Base-by-base conservation (phyloP, 2,329 filamentous ascomycete species). In the Scedosporium dehoogii region DNA sequence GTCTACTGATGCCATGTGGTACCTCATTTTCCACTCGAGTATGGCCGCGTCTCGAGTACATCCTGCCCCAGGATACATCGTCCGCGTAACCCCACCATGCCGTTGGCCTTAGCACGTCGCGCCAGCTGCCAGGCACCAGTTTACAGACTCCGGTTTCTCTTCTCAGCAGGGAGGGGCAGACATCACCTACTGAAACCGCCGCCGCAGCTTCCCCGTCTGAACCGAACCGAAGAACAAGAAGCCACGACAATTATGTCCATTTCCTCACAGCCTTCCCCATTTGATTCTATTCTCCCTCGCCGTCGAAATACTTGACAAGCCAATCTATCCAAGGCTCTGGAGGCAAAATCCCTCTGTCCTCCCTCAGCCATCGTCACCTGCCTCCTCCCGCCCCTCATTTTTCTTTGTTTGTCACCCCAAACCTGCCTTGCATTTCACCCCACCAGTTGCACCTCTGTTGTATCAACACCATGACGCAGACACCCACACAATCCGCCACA, bases 401-500 rank as follows among this genome's bases (percentile, higher is more conserved):
- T 21, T 23, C 44, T 23, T 55, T 27, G 23, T 29, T 12, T 33
- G 25, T 53, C 44, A 41, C 12, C 29, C 21, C 44, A n/a, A 21
- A 10, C 44, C 33, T 38, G 33, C 33, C 9, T 48, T 23, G 46
- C 46, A 51, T 51, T 18, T 9, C 14, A 58, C n/a, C 33, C 23
- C 21, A 10, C 29, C 27, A 38, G 9, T 38, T 12, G 33, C 5
- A 12, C 29, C 33, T 58, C 42, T 9, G 4, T 14, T 42, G 56
- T 51, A 38, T n/a, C 56, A 58, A 33, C 38, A 53, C 59, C 42
- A 60, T 60, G 59, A 60, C 44, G 59, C 59, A 51, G 25, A 33
- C n/a, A 44, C 44, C 59, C 33, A 38, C 33, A 38, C 33, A 29
- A n/a, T 18, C 33, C 27, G 27, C 27, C 33, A 38, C 33, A 38